Evolutionary conservation across 345 rosid genomes (phyloP).

Genomic region (Dimocarpus longan): DNA sequence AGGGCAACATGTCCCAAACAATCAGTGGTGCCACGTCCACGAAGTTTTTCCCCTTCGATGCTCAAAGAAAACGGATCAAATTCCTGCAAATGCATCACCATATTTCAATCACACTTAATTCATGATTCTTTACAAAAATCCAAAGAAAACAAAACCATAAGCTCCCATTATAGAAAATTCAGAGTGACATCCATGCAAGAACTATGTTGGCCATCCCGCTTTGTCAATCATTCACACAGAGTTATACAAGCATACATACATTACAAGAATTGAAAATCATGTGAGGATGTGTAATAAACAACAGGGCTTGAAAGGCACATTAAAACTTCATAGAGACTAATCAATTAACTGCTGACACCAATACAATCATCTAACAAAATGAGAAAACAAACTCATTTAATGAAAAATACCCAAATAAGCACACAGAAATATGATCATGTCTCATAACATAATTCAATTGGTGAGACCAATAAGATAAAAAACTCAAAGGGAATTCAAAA

Average conservation of each 20-base stretch:
- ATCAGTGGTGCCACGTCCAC: constrained; percentile 97
- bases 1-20: constrained; percentile 98
- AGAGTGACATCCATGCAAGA: neutral
- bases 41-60: constrained; percentile 86
- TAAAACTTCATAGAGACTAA: neutral
- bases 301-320: neutral
- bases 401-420: neutral
- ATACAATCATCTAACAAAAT: neutral
- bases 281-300: neutral
- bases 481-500: neutral
- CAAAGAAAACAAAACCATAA: neutral
- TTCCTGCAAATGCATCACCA: constrained; percentile 49
- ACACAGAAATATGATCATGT: neutral
- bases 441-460: neutral
- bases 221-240: neutral
- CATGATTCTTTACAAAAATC: too few species aligned
- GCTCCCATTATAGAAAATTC: neutral
- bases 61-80: constrained; percentile 92
- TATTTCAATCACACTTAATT: neutral
- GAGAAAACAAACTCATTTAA: neutral
- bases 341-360: neutral
- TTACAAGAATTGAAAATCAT: neutral
- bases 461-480: neutral
- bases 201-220: too few species aligned
- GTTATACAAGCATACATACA: neutral